Evolutionary conservation across 805 yeast species (phyloP).

Genomic region (Teunomyces lycoperdinae): DNA sequence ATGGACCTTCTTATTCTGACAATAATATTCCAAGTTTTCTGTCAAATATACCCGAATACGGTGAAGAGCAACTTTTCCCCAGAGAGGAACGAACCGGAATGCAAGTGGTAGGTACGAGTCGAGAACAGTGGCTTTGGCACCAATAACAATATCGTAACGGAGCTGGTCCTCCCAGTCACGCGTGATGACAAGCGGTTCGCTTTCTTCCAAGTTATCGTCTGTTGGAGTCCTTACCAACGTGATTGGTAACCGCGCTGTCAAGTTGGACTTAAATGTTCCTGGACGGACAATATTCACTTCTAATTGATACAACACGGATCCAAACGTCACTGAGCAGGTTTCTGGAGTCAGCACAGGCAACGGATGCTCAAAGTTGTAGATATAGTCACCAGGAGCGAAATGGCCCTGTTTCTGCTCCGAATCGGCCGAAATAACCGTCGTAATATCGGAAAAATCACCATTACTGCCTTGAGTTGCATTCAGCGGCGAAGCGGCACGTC

Average conservation of each 20-base stretch:
- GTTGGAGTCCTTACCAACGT: constrained; percentile 72
- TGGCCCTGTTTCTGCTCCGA: constrained; percentile 25
- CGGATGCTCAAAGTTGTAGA: constrained; percentile 88
- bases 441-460: constrained; percentile 19
- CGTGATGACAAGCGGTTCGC: constrained; percentile 88
- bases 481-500: constrained; percentile 31
- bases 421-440: constrained; percentile 18
- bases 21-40: constrained; percentile 87
- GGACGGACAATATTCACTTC: constrained; percentile 69
- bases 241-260: constrained; percentile 62
- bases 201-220: constrained; percentile 77
- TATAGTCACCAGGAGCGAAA: constrained; percentile 86
- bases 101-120: constrained; percentile 83
- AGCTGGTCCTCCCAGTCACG: constrained; percentile 94
- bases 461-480: constrained; percentile 14
- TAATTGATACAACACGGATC: constrained; percentile 67
- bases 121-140: constrained; percentile 82
- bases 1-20: constrained; percentile 83
- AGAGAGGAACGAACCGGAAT: constrained; percentile 75
- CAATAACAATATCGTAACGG: constrained; percentile 85
- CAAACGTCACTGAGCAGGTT: constrained; percentile 72
- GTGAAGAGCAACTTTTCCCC: constrained; percentile 81
- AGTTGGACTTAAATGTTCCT: constrained; percentile 83
- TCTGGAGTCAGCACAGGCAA: constrained; percentile 83
- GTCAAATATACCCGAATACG: constrained; percentile 82